Evolutionary conservation across 1,284 basidiomycete genomes (phyloP).

Genomic region (Flammula alnicola): DNA sequence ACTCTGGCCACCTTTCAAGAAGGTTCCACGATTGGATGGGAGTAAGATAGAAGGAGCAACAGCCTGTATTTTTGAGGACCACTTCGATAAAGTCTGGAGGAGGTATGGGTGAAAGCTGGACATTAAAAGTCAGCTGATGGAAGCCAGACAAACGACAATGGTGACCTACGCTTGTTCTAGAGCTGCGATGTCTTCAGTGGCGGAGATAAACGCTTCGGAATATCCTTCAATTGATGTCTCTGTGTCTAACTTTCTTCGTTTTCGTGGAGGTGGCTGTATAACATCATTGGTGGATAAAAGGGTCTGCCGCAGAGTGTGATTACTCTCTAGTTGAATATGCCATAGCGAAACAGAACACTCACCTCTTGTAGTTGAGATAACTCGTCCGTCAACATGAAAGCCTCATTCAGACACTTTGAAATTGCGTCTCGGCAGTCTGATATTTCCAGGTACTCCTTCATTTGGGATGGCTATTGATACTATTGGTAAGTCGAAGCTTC

Average conservation of each 20-base stretch:
- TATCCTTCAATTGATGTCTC: conserved; percentile 38
- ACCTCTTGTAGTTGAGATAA: conserved; percentile 74
- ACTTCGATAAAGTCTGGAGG: conserved; percentile 82
- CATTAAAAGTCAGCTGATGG: neutral
- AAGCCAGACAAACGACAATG: neutral
- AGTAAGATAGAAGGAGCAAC: conserved; percentile 80
- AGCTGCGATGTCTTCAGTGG: conserved; percentile 47
- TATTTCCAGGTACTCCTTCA: conserved; percentile 31
- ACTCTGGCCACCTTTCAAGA: conserved; percentile 53
- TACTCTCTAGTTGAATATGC: conserved; percentile 7
- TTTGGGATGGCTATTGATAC: conserved; percentile 37
- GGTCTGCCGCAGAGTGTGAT: conserved; percentile 36
- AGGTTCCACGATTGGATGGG: conserved; percentile 68
- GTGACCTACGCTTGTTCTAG: conserved; percentile 62
- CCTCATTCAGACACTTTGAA: conserved; percentile 60
- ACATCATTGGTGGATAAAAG: conserved; percentile 53
- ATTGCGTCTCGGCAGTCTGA: conserved; percentile 44
- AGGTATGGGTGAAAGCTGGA: conserved; percentile 69
- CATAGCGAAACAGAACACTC: conserved; percentile 1
- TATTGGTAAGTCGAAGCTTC: conserved; percentile 12
- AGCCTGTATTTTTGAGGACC: conserved; percentile 92
- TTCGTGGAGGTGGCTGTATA: conserved; percentile 56
- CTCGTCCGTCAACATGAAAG: conserved; percentile 63
- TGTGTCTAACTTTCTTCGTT: conserved; percentile 54
- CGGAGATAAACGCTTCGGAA: conserved; percentile 47